These are phyloP conservation scores for Botryotinia convoluta DNA, from an alignment of 2,329 filamentous ascomycete genomes.

Conservation along the genomic window DNA sequence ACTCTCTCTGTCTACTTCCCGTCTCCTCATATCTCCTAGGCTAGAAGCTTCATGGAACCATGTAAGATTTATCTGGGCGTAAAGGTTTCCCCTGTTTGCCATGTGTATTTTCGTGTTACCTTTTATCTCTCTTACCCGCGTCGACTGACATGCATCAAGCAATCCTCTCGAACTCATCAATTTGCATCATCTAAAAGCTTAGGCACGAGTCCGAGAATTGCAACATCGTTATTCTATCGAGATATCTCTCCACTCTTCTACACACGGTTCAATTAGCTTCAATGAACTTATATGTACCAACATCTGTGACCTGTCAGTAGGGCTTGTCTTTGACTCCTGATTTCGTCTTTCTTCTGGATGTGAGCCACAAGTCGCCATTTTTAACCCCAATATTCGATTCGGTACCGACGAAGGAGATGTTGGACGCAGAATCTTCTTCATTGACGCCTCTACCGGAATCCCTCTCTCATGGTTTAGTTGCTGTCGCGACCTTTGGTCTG, in stretches of 20 bases:
- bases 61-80: background rate
- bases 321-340: background rate
- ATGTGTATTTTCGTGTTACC: slow-evolving; percentile 1
- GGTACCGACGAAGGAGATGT: slow-evolving; percentile 1
- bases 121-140: background rate
- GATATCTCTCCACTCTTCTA: slow-evolving; percentile 6
- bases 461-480: slow-evolving; percentile 42
- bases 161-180: background rate
- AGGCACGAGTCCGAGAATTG: background rate
- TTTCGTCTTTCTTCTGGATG: background rate
- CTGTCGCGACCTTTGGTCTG: slow-evolving; percentile 46
- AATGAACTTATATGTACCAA: slow-evolving; percentile 9
- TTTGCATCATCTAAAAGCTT: background rate
- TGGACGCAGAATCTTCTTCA: slow-evolving; percentile 27
- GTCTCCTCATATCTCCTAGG: background rate
- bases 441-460: slow-evolving; percentile 34
- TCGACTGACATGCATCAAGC: background rate
- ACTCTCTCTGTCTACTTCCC: background rate
- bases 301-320: background rate
- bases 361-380: background rate
- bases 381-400: background rate
- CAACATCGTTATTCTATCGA: background rate
- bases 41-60: slow-evolving; percentile 14
- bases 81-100: background rate
- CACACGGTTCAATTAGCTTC: background rate